phyloP scores from a whole-genome alignment of 1,284 basidiomycete species.

The Porogramme epimiltina region DNA sequence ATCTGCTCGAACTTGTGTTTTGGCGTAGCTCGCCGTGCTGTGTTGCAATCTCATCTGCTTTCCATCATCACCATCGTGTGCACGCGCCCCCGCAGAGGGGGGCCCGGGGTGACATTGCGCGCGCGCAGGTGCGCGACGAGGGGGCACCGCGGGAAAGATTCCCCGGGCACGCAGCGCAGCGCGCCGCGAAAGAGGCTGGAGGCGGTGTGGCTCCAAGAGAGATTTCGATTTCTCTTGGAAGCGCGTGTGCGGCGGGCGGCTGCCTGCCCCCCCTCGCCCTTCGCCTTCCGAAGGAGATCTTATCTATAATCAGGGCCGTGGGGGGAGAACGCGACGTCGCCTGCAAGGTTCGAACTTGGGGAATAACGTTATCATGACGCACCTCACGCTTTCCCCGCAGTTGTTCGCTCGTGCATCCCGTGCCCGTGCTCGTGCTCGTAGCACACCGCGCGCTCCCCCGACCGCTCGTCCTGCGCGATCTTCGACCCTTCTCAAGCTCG shows the following conservation, averaged over 20 bases:
- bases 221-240: not conserved
- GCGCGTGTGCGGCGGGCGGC: not conserved
- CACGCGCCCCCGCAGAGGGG: too few relatives aligned
- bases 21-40: conserved; percentile 3
- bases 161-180: too few relatives aligned
- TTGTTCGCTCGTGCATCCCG: conserved; percentile 2
- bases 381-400: conserved; percentile 17
- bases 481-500: too few relatives aligned
- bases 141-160: too few relatives aligned
- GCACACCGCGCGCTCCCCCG: too few relatives aligned
- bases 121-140: too few relatives aligned
- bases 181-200: too few relatives aligned
- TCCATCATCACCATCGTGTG: not conserved
- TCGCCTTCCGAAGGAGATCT: conserved; percentile 6
- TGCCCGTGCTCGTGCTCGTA: too few relatives aligned
- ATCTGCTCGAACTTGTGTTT: conserved; percentile 11
- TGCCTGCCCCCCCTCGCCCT: too few relatives aligned
- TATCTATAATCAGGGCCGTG: conserved; percentile 21
- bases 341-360: not conserved
- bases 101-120: not conserved
- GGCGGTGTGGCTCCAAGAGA: too few relatives aligned
- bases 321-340: not conserved
- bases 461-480: too few relatives aligned
- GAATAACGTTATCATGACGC: conserved; percentile 23
- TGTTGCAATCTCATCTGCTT: conserved; percentile 4